Evolutionary conservation across 345 rosid genomes (phyloP).

Genomic region (Iberis pinnata): DNA sequence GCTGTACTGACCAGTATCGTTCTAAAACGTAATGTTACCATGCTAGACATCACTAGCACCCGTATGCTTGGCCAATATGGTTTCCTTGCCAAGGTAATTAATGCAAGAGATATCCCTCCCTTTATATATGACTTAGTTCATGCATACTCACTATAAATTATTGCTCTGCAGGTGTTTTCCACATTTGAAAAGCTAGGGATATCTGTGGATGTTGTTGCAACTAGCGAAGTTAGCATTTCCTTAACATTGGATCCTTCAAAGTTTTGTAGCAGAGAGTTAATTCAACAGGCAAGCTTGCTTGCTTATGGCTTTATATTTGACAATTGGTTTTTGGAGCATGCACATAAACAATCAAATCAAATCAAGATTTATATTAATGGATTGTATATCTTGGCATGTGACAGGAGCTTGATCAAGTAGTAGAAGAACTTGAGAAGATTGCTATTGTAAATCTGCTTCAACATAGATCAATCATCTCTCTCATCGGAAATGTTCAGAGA

Average conservation of each 20-base stretch:
- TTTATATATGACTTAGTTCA: not conserved
- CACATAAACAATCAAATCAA: too few species aligned
- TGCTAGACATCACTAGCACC: constrained; percentile 87
- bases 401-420: constrained; percentile 44
- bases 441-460: constrained; percentile 67
- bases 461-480: constrained; percentile 72
- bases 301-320: too few species aligned
- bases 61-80: constrained; percentile 97
- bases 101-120: not conserved
- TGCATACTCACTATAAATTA: not conserved
- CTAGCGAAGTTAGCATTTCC: constrained; percentile 96
- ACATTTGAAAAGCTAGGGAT: constrained; percentile 87
- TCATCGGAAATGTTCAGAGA: constrained; percentile 73
- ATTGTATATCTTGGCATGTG: too few species aligned
- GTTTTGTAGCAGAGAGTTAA: constrained; percentile 83
- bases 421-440: constrained; percentile 83
- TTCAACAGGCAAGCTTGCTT: constrained; percentile 61
- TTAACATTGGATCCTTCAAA: constrained; percentile 87
- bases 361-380: too few species aligned
- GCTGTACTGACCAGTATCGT: constrained; percentile 91
- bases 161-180: constrained; percentile 56
- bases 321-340: too few species aligned
- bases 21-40: constrained; percentile 84
- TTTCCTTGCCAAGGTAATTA: constrained; percentile 84
- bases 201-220: constrained; percentile 92